These are phyloP conservation scores for Acer campestre DNA, from an alignment of 345 rosid species.

Conservation along the genomic window DNA sequence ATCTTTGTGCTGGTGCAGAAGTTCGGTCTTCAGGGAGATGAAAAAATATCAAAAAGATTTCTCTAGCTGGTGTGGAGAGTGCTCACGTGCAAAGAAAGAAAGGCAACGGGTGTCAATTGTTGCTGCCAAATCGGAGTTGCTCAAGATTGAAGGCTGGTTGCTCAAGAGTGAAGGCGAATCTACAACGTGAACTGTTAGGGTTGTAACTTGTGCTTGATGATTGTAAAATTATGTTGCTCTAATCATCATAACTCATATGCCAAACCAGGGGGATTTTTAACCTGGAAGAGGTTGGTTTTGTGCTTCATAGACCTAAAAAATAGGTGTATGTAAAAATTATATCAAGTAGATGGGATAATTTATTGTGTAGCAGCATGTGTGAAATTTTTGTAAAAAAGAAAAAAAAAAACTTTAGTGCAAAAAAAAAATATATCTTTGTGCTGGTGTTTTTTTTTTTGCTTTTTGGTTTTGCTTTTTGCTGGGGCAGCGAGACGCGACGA, in stretches of 20 bases:
- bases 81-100: constrained; percentile 46
- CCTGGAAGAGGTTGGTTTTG: not conserved
- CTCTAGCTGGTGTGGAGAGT: constrained; percentile 68
- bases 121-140: constrained; percentile 37
- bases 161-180: constrained; percentile 41
- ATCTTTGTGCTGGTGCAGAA: too few species aligned
- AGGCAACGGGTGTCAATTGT: constrained; percentile 47
- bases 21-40: constrained; percentile 62
- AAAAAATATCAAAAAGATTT: constrained; percentile 60
- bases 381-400: not conserved
- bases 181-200: constrained; percentile 28
- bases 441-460: too few species aligned
- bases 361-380: not conserved
- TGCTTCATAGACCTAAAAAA: not conserved
- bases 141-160: too few species aligned
- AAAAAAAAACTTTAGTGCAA: not conserved
- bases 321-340: constrained; percentile 20
- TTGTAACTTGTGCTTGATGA: not conserved
- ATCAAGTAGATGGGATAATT: constrained; percentile 15
- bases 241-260: not conserved
- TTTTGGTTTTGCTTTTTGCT: too few species aligned
- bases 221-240: constrained; percentile 9
- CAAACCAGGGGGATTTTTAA: not conserved
- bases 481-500: too few species aligned
- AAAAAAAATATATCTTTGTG: too few species aligned